Evolutionary conservation across 2,329 filamentous ascomycete species (phyloP).

Genomic region (Colletotrichum siamense): DNA sequence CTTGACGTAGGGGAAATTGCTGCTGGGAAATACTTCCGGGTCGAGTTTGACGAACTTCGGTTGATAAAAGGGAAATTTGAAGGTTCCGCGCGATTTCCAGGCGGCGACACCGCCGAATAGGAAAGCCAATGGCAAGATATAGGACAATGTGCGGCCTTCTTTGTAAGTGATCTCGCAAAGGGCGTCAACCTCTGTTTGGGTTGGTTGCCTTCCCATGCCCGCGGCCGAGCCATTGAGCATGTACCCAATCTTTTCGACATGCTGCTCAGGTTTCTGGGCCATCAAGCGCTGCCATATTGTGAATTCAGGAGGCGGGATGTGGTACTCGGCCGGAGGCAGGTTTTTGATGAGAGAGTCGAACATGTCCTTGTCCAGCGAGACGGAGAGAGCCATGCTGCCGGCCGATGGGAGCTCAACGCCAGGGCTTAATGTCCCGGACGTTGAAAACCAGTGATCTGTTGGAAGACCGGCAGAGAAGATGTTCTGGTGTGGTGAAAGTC

Average conservation of each 20-base stretch:
- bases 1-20: constrained; percentile 25
- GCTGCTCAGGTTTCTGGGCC: not conserved
- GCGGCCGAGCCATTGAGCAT: not conserved
- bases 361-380: not conserved
- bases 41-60: constrained; percentile 36
- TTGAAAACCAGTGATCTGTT: not conserved
- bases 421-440: not conserved
- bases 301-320: not conserved
- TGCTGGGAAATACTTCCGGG: constrained; percentile 34
- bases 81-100: constrained; percentile 34
- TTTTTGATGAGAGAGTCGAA: not conserved
- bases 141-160: constrained; percentile 35
- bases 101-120: constrained; percentile 29
- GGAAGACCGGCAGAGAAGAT: not conserved
- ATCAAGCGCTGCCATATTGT: not conserved
- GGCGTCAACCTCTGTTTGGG: constrained; percentile 40
- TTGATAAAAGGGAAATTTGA: constrained; percentile 46
- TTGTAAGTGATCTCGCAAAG: constrained; percentile 30
- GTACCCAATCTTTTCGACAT: not conserved
- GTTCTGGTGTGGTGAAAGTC: not conserved
- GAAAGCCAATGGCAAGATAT: constrained; percentile 29
- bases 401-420: not conserved
- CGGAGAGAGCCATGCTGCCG: not conserved
- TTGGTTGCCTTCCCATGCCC: constrained; percentile 30
- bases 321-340: not conserved